phyloP scores from a whole-genome alignment of 345 rosid genomes.

The Eutrema heterophyllum region DNA sequence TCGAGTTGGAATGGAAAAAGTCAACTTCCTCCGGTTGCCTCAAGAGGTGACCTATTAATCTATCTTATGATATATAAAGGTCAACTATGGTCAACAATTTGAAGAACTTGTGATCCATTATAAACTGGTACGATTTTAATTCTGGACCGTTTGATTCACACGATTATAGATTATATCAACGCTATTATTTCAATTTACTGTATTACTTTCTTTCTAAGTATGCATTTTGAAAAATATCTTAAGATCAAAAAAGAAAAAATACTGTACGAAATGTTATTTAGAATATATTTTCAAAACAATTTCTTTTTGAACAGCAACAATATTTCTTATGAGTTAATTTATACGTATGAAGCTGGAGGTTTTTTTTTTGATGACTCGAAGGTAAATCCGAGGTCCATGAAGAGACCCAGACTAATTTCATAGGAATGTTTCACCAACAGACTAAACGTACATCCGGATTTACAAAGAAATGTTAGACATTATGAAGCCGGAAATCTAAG shows the following conservation, averaged over 20 bases:
- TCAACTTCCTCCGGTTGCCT: conserved; percentile 6
- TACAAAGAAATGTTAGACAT: too few species aligned
- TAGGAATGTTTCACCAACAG: too few species aligned
- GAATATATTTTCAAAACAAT: background rate
- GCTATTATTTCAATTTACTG: background rate
- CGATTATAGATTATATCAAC: background rate
- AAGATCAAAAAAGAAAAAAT: too few species aligned
- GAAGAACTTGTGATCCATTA: background rate
- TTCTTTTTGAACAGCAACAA: background rate
- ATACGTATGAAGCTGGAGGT: background rate
- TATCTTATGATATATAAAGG: background rate
- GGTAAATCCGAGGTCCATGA: too few species aligned
- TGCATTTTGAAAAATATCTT: too few species aligned
- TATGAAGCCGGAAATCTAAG: too few species aligned
- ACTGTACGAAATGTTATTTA: background rate
- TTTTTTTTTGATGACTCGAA: too few species aligned
- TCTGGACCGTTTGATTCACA: background rate
- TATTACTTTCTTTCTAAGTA: background rate
- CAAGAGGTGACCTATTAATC: background rate
- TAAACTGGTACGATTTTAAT: background rate
- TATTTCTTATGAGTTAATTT: background rate
- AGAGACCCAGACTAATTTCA: too few species aligned
- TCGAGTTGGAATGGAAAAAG: background rate
- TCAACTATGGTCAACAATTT: background rate
- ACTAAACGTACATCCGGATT: too few species aligned